Percentiles rank a stretch among this genome's conserved stretches.
These are phyloP conservation scores for Fusarium sp. DNA, from an alignment of 2,329 filamentous ascomycete species.

Conservation along the genomic window DNA sequence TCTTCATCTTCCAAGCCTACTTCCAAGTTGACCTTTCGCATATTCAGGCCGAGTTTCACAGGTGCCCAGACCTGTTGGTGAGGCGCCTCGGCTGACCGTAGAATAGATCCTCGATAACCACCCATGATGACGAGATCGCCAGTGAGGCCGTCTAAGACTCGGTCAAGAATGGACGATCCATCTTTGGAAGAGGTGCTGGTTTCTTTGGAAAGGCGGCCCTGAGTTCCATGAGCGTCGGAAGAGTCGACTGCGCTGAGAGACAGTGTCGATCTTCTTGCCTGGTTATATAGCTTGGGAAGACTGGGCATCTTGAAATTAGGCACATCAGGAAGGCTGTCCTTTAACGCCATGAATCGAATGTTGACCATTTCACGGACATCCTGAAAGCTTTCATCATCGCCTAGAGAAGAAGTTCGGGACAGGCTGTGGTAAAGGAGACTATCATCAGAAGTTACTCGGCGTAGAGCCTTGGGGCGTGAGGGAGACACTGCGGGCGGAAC, in stretches of 20 bases:
- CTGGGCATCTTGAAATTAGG: constrained; percentile 80
- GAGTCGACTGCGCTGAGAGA: constrained; percentile 50
- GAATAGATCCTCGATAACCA: constrained; percentile 90
- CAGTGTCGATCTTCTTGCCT: constrained; percentile 46
- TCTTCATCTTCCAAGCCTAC: constrained; percentile 85
- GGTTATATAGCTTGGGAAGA: constrained; percentile 64
- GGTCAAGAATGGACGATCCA: constrained; percentile 59
- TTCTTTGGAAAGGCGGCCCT: constrained; percentile 41
- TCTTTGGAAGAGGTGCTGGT: constrained; percentile 28
- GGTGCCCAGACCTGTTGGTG: constrained; percentile 95
- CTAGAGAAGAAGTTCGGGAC: constrained; percentile 84
- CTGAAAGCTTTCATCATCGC: constrained; percentile 84
- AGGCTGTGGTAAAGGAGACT: constrained; percentile 81
- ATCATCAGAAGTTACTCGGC: constrained; percentile 68
- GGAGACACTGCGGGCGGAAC: constrained; percentile 23
- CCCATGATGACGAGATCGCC: constrained; percentile 91
- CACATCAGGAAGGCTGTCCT: constrained; percentile 84
- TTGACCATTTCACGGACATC: constrained; percentile 89
- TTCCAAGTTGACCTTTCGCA: constrained; percentile 91
- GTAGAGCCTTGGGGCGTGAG: constrained; percentile 45
- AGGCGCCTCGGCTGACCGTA: constrained; percentile 84
- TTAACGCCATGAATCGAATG: constrained; percentile 88
- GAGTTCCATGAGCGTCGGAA: constrained; percentile 41
- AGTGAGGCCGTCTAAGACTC: constrained; percentile 73
- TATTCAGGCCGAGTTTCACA: constrained; percentile 90